phyloP scores from a whole-genome alignment of 805 yeast species.

The Yarrowia phangngaensis region DNA sequence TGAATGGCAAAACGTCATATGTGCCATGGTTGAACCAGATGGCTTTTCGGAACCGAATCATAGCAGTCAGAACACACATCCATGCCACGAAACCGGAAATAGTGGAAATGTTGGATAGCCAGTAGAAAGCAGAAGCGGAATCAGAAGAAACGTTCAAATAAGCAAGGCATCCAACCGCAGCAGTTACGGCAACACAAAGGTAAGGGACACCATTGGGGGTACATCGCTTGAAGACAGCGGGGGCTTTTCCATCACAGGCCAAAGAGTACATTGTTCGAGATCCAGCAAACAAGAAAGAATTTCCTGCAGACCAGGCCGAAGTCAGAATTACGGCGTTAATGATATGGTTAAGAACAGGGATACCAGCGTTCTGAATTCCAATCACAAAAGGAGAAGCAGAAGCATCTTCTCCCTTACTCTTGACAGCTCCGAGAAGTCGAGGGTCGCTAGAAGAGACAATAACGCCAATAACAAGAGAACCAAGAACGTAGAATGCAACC shows the following conservation, averaged over 20 bases:
- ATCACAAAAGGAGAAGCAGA: constrained; percentile 61
- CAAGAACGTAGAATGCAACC: constrained; percentile 59
- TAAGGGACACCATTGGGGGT: constrained; percentile 69
- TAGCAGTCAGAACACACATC: constrained; percentile 52
- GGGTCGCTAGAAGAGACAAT: constrained; percentile 68
- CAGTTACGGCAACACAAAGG: constrained; percentile 61
- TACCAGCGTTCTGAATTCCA: constrained; percentile 53
- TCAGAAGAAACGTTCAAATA: constrained; percentile 61
- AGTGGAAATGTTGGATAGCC: constrained; percentile 64
- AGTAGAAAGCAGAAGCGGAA: constrained; percentile 53
- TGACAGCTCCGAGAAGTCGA: constrained; percentile 45
- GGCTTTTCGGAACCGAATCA: constrained; percentile 63
- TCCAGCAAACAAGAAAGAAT: constrained; percentile 58
- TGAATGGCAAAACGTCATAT: constrained; percentile 55
- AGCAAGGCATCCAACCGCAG: constrained; percentile 57
- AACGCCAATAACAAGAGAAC: constrained; percentile 67
- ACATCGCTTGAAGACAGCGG: constrained; percentile 58
- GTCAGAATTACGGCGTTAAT: constrained; percentile 53
- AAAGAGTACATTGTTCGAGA: constrained; percentile 56
- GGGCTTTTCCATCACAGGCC: constrained; percentile 61
- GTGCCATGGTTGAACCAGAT: constrained; percentile 48
- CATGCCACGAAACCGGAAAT: constrained; percentile 65
- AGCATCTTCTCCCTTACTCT: constrained; percentile 53
- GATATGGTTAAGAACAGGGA: constrained; percentile 50
- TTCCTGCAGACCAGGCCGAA: constrained; percentile 56